Conservation (phyloP, 2,329 filamentous ascomycete genomes). For the Talaromyces sp. region DNA sequence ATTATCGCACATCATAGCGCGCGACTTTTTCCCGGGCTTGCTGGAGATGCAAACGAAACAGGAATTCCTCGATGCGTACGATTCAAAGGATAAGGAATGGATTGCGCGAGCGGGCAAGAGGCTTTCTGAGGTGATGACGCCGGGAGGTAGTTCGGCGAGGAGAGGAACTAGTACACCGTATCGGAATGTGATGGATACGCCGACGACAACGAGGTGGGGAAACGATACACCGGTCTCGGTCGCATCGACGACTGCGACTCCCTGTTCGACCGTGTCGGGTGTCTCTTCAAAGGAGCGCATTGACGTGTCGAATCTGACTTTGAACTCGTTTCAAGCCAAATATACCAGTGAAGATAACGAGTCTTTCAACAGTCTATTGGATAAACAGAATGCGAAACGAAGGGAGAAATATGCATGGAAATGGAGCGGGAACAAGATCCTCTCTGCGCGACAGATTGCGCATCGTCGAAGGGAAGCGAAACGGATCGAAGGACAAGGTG, state of each 20-base stretch:
- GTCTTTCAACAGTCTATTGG: constrained; percentile 87
- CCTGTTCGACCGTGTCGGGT: background rate
- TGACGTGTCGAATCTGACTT: constrained; percentile 71
- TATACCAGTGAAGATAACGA: constrained; percentile 99
- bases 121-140: constrained; percentile 77
- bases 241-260: constrained; percentile 36
- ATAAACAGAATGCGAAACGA: constrained; percentile 82
- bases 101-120: constrained; percentile 75
- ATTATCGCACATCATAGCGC: constrained; percentile 88
- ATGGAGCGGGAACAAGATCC: constrained; percentile 82
- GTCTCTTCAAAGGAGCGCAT: constrained; percentile 36
- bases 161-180: constrained; percentile 36
- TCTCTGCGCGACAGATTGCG: constrained; percentile 60
- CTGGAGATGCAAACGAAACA: constrained; percentile 81
- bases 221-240: constrained; percentile 14
- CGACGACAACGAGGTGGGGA: constrained; percentile 41
- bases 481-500: constrained; percentile 64
- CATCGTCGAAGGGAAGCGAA: constrained; percentile 61
- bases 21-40: constrained; percentile 94
- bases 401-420: constrained; percentile 87
- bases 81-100: constrained; percentile 81
- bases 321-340: constrained; percentile 82
- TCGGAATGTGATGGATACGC: constrained; percentile 65
- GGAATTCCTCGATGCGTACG: constrained; percentile 88
- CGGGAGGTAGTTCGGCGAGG: constrained; percentile 42